These are phyloP conservation scores for Saposhnikovia divaricata DNA, from an alignment of 129 eudicot genomes.

Conservation along the genomic window DNA sequence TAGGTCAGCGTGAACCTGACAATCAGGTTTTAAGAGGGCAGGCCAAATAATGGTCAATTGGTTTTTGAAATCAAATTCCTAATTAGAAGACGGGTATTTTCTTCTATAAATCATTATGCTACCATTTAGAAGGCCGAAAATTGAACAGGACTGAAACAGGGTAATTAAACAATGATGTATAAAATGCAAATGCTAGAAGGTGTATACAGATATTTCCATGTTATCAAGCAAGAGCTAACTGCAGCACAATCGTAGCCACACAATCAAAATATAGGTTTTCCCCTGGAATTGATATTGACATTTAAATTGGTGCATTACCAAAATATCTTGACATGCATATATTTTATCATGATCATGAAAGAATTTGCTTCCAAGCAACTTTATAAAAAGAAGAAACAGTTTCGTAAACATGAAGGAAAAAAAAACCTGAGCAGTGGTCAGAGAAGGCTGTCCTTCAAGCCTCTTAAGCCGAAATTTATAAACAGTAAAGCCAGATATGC, in stretches of 20 bases:
- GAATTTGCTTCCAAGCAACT: background rate
- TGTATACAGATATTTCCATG: background rate
- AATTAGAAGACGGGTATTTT: background rate
- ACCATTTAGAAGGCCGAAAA: background rate
- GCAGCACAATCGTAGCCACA: background rate
- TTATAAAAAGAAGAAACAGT: background rate
- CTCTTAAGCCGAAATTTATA: slow-evolving; percentile 69
- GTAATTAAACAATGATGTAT: background rate
- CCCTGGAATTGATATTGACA: background rate
- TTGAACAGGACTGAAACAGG: background rate
- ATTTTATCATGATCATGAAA: background rate
- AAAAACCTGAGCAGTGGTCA: slow-evolving; percentile 72
- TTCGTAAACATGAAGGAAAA: background rate
- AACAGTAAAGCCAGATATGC: slow-evolving; percentile 78
- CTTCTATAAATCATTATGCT: background rate
- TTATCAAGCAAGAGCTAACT: background rate
- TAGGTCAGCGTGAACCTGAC: background rate
- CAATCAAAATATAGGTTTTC: background rate
- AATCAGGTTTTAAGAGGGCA: background rate
- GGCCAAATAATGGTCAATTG: background rate
- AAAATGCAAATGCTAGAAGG: background rate
- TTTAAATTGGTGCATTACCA: background rate
- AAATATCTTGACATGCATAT: background rate
- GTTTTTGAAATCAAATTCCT: background rate
- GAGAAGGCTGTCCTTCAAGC: slow-evolving; percentile 67